These are phyloP conservation scores for Canariomyces notabilis DNA, from an alignment of 2,329 filamentous ascomycete genomes.

Conservation along the genomic window DNA sequence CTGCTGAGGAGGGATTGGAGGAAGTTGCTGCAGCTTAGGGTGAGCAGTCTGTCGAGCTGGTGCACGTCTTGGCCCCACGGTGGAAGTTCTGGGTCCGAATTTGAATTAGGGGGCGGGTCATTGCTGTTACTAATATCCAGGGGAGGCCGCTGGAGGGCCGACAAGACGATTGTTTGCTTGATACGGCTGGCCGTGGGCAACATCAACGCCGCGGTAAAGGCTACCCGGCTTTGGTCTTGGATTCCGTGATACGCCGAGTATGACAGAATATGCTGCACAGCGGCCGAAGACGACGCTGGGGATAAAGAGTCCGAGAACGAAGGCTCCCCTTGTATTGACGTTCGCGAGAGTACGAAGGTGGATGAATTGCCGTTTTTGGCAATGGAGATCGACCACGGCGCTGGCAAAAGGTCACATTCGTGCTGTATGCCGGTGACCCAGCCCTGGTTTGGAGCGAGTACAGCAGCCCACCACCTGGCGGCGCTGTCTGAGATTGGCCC, in stretches of 20 bases:
- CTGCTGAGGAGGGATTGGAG: slow-evolving; percentile 3
- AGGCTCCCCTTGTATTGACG: neutral
- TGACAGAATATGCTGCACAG: neutral
- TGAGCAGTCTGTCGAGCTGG: slow-evolving; percentile 7
- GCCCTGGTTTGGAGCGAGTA: slow-evolving; percentile 6
- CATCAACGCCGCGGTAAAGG: slow-evolving; percentile 2
- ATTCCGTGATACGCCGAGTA: slow-evolving; percentile 6
- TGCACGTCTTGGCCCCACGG: neutral
- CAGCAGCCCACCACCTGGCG: slow-evolving; percentile 8
- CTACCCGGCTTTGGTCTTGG: slow-evolving; percentile 6
- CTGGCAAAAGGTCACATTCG: neutral
- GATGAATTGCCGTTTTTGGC: neutral
- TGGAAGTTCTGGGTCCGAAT: neutral
- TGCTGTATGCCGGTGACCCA: slow-evolving; percentile 1
- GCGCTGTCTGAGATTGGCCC: slow-evolving; percentile 4
- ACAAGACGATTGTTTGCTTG: neutral
- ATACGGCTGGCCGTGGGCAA: neutral
- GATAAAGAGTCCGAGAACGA: neutral
- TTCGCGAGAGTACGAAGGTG: neutral
- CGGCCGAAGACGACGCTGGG: slow-evolving; percentile 4
- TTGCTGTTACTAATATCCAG: neutral
- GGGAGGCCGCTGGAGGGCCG: neutral
- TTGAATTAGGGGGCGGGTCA: neutral
- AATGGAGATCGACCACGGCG: neutral
- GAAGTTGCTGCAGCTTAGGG: slow-evolving; percentile 5